Percentiles rank a stretch among this genome's conserved stretches.
These are phyloP conservation scores for Sordaria brevicollis DNA, from an alignment of 495 filamentous ascomycete species.

Conservation along the genomic window DNA sequence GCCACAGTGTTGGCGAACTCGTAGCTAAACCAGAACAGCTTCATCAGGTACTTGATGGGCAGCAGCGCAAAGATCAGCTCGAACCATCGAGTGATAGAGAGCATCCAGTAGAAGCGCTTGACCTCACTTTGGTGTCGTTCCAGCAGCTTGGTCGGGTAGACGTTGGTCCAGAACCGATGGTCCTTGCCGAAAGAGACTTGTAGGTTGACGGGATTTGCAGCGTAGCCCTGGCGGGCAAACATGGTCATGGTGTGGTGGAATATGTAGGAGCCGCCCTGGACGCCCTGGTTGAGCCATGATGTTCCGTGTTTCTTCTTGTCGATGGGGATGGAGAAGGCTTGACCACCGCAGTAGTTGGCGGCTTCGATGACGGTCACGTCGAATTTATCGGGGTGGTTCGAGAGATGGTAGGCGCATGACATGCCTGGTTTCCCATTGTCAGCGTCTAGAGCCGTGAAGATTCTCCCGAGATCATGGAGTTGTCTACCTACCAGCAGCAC, in stretches of 20 bases:
- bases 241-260: slow-evolving; percentile 78
- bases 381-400: slow-evolving; percentile 64
- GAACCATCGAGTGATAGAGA: slow-evolving; percentile 59
- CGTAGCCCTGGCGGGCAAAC: slow-evolving; percentile 58
- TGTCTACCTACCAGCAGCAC: slow-evolving; percentile 49
- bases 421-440: slow-evolving; percentile 17
- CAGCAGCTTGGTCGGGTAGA: slow-evolving; percentile 61
- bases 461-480: not conserved
- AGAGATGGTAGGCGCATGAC: slow-evolving; percentile 67
- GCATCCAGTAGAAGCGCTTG: slow-evolving; percentile 50
- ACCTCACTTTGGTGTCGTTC: slow-evolving; percentile 54
- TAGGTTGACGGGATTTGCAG: slow-evolving; percentile 59
- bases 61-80: slow-evolving; percentile 64
- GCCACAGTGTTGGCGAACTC: slow-evolving; percentile 69
- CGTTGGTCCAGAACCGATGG: slow-evolving; percentile 71
- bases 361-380: slow-evolving; percentile 65
- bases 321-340: slow-evolving; percentile 68
- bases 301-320: slow-evolving; percentile 58
- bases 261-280: slow-evolving; percentile 69
- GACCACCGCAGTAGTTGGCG: slow-evolving; percentile 60
- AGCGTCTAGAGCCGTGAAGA: not conserved
- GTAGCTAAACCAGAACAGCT: slow-evolving; percentile 59
- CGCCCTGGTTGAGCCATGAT: slow-evolving; percentile 74
- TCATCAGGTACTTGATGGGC: slow-evolving; percentile 59
- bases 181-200: slow-evolving; percentile 78